Evolutionary conservation across 106 monocot genomes (phyloP).

Genomic region (Dendrobium nobile): DNA sequence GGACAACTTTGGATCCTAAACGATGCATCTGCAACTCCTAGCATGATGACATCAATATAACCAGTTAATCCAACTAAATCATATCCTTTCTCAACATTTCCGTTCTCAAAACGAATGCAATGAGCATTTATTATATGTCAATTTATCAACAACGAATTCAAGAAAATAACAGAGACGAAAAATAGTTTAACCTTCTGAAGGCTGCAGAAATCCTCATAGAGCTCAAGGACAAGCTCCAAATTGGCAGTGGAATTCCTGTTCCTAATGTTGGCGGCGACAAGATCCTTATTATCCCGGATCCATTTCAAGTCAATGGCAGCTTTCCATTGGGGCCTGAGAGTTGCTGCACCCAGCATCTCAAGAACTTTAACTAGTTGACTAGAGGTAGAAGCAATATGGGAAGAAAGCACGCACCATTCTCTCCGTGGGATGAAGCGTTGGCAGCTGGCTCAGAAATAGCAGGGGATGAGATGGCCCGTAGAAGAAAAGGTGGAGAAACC

Average conservation of each 20-base stretch:
- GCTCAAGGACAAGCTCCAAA: slow-evolving; percentile 74
- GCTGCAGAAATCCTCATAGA: slow-evolving; percentile 62
- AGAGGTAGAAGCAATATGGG: not conserved
- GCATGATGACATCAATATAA: not conserved
- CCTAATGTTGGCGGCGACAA: slow-evolving; percentile 64
- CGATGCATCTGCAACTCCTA: not conserved
- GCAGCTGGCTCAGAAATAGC: slow-evolving; percentile 15
- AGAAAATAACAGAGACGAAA: not conserved
- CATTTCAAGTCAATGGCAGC: slow-evolving; percentile 97
- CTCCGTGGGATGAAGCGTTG: slow-evolving; percentile 15
- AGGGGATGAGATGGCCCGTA: slow-evolving; percentile 19
- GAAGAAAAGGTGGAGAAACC: slow-evolving; percentile 1
- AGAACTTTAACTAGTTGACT: not conserved
- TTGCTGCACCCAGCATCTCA: slow-evolving; percentile 6
- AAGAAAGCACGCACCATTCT: slow-evolving; percentile 23
- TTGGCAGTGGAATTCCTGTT: slow-evolving; percentile 73
- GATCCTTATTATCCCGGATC: slow-evolving; percentile 85
- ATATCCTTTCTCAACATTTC: not conserved
- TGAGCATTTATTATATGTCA: no score
- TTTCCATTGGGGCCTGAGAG: slow-evolving; percentile 63
- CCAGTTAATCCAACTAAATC: not conserved
- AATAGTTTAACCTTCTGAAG: slow-evolving; percentile 81
- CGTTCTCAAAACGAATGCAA: no score
- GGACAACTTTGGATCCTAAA: not conserved
- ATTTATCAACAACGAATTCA: not conserved